Evolutionary conservation across 345 rosid genomes (phyloP).

Genomic region (Brassica nigra): DNA sequence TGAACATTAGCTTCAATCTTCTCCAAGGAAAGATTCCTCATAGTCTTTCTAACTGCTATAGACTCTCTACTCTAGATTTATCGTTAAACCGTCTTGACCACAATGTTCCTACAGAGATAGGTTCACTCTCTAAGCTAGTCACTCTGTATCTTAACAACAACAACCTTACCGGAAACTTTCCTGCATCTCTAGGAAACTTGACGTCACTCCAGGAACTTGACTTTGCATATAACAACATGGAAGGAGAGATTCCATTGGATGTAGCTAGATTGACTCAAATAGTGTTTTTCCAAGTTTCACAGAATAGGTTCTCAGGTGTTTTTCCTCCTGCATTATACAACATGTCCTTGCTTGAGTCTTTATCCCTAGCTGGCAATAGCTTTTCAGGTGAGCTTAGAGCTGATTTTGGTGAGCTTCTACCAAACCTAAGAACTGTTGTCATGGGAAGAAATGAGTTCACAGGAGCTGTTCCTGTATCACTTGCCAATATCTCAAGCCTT

Average conservation of each 20-base stretch:
- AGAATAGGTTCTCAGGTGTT: constrained; percentile 33
- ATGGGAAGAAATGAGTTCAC: constrained; percentile 25
- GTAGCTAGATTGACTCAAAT: constrained; percentile 33
- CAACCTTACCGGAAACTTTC: constrained; percentile 27
- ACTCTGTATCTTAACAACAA: background rate
- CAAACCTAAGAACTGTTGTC: constrained; percentile 1
- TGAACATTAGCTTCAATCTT: constrained; percentile 34
- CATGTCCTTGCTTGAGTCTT: constrained; percentile 17
- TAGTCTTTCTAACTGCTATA: constrained; percentile 33
- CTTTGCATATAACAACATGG: constrained; percentile 26
- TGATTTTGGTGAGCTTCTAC: constrained; percentile 34
- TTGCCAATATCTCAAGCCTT: constrained; percentile 36
- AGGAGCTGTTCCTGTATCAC: constrained; percentile 28
- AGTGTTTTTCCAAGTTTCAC: constrained; percentile 9
- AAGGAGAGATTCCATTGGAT: constrained; percentile 27
- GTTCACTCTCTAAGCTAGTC: constrained; percentile 20
- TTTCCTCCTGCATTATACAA: constrained; percentile 33
- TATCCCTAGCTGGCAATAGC: constrained; percentile 26
- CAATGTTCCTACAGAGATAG: constrained; percentile 27
- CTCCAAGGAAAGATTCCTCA: constrained; percentile 27
- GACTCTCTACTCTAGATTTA: constrained; percentile 19
- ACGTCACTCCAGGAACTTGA: constrained; percentile 25
- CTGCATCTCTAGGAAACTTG: constrained; percentile 35
- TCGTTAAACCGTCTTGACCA: constrained; percentile 19
- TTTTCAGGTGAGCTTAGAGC: constrained; percentile 29